These are phyloP conservation scores for Fremontodendron californicum DNA, from an alignment of 345 rosid species.

Conservation along the genomic window DNA sequence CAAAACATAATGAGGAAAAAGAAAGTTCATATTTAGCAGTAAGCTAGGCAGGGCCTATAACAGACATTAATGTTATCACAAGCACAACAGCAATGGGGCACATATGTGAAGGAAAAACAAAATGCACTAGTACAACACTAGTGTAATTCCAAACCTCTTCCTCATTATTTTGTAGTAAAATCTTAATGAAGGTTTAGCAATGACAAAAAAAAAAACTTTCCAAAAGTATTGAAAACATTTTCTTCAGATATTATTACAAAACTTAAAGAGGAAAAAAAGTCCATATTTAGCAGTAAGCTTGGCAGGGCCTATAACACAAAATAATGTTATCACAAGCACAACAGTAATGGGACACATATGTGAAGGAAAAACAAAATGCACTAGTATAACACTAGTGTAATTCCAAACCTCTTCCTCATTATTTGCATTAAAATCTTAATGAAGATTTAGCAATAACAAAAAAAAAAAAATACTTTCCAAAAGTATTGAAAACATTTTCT, in stretches of 20 bases:
- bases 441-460: too few species aligned
- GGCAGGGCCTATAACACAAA: constrained; percentile 47
- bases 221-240: background rate
- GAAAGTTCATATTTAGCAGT: too few species aligned
- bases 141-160: too few species aligned
- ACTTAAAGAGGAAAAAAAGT: background rate
- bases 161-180: background rate
- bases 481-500: too few species aligned
- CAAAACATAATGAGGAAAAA: too few species aligned
- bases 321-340: background rate
- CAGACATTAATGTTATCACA: too few species aligned
- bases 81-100: background rate
- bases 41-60: too few species aligned
- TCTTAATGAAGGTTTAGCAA: background rate
- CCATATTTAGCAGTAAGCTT: constrained; percentile 58
- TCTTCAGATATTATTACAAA: background rate
- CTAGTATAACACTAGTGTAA: too few species aligned
- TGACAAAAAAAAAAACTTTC: background rate
- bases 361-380: background rate
- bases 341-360: background rate
- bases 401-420: too few species aligned
- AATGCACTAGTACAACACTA: background rate
- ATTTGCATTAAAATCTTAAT: too few species aligned
- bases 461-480: too few species aligned
- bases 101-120: background rate